Percentiles rank a stretch among this genome's conserved stretches.
Evolutionary conservation across 371 early-diverging fungal species (phyloP).

Genomic region (Syncephalastrum sp.): DNA sequence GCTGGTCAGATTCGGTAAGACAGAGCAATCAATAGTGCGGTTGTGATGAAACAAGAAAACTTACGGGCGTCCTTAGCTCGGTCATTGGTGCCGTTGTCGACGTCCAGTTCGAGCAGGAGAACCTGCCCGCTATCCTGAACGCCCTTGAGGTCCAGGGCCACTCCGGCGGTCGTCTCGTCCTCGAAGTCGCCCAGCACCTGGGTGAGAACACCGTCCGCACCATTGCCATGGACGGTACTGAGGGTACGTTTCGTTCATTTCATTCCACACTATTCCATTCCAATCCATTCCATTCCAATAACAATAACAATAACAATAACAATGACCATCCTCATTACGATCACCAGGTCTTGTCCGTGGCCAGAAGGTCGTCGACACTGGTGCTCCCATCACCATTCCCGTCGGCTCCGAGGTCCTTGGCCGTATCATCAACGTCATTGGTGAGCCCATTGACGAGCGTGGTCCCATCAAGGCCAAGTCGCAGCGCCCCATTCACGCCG

Average conservation of each 20-base stretch:
- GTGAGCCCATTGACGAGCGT: constrained; percentile 98
- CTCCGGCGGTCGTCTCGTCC: constrained; percentile 81
- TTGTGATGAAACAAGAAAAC: too few relatives aligned
- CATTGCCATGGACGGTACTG: constrained; percentile 3
- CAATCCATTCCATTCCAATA: background rate
- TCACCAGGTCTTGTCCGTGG: constrained; percentile 96
- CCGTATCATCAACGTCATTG: constrained; percentile 98
- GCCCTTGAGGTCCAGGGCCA: constrained; percentile 92
- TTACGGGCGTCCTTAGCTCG: constrained; percentile 10
- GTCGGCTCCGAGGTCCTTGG: constrained; percentile 96
- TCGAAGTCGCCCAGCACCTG: constrained; percentile 96
- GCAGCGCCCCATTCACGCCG: constrained; percentile 87
- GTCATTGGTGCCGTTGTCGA: constrained; percentile 99
- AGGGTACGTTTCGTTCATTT: background rate
- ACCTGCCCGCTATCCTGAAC: constrained; percentile 94
- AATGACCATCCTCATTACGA: background rate
- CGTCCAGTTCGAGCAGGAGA: constrained; percentile 93
- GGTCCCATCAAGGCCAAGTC: constrained; percentile 95
- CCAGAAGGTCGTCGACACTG: constrained; percentile 93
- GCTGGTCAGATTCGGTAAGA: constrained; percentile 56
- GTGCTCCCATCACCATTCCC: constrained; percentile 93
- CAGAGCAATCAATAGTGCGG: too few relatives aligned
- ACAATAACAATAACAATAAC: background rate
- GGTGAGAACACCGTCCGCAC: constrained; percentile 98
- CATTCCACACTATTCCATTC: background rate